Percentiles rank a stretch among this genome's conserved stretches.
Conservation (phyloP, 2,329 filamentous ascomycete species). For the Colletotrichum karsti region DNA sequence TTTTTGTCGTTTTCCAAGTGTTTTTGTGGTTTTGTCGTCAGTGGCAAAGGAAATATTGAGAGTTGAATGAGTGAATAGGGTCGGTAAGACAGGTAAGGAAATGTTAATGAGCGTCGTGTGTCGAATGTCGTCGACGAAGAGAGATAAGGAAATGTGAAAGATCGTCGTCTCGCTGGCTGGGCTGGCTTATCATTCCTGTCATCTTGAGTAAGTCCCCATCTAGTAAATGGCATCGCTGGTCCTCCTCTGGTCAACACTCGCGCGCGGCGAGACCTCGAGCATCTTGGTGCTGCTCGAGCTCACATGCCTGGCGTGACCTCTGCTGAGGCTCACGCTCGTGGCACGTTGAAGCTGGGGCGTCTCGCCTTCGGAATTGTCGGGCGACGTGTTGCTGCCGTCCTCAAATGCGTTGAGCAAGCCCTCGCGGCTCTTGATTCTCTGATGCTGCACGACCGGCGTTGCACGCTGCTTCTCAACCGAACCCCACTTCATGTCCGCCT, state of each 20-base stretch:
- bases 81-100: slow-evolving; percentile 31
- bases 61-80: slow-evolving; percentile 42
- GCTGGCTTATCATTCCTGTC: slow-evolving; percentile 16
- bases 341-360: slow-evolving; percentile 66
- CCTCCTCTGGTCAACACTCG: slow-evolving; percentile 53
- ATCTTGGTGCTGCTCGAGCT: slow-evolving; percentile 82
- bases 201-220: not conserved
- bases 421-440: slow-evolving; percentile 61
- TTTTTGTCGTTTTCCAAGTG: slow-evolving; percentile 24
- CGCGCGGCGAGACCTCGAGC: slow-evolving; percentile 69
- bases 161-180: slow-evolving; percentile 19
- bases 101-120: slow-evolving; percentile 3
- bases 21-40: slow-evolving; percentile 30
- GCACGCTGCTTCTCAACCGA: slow-evolving; percentile 55
- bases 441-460: slow-evolving; percentile 14
- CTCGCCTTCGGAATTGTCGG: slow-evolving; percentile 40
- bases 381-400: slow-evolving; percentile 35
- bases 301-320: slow-evolving; percentile 73
- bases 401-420: slow-evolving; percentile 56
- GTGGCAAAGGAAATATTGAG: slow-evolving; percentile 39
- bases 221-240: slow-evolving; percentile 13
- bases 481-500: slow-evolving; percentile 61
- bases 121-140: not conserved
- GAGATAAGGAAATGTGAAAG: slow-evolving; percentile 20
- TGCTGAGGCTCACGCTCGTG: slow-evolving; percentile 74